Evolutionary conservation across 78 protist genomes (phyloP), one percentile per base, ranked within the genome.

Genomic region (Guillardia theta): DNA sequence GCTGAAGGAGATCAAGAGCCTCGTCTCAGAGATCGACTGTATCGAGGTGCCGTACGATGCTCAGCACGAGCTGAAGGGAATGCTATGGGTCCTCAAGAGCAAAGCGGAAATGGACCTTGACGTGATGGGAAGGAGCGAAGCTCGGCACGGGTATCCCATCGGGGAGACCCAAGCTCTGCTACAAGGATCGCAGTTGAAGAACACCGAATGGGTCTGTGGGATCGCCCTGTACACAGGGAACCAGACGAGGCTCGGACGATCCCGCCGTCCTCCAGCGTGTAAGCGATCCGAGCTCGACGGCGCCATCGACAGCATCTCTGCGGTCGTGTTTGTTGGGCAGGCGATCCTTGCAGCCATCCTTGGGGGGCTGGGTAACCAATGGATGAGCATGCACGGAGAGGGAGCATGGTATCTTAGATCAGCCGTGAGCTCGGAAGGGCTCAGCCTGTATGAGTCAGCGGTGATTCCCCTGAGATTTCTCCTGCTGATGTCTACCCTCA

Each of bases 161-260:
- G 36, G 47, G 3, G 43, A 76, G 87, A 24, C 9, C 24, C 87
- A 37, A 12, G 36, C 87, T 27, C 3, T 90, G n/a, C 15, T 62
- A 50, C 44, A 18, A 24, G 47, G 48, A 5, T 3, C 6, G 6
- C 70, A 58, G 70, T 24, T 98, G 45, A 58, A 96, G 54, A 97
- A 96, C 94, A 98, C 99, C 0, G 96, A 93, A 19, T 97, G 97
- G 97, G 48, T 88, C 37, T n/a, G 18, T 24, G 95, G 95, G 4
- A 18, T 93, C 24, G 93, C 88, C 83, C 46, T 88, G 36, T 93
- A 46, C 87, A 15, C 80, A 10, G 80, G 80, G 37, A 30, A 64
- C 80, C 19, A 30, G n/a, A 22, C 80, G 39, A 94, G 83, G 33
- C 83, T 70, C 41, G 83, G 83, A 43, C 6, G 83, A 24, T 70